Evolutionary conservation across 2,329 filamentous ascomycete genomes (phyloP), one percentile per base, ranked within the genome.

Genomic region (Ophiosphaerella korrae): DNA sequence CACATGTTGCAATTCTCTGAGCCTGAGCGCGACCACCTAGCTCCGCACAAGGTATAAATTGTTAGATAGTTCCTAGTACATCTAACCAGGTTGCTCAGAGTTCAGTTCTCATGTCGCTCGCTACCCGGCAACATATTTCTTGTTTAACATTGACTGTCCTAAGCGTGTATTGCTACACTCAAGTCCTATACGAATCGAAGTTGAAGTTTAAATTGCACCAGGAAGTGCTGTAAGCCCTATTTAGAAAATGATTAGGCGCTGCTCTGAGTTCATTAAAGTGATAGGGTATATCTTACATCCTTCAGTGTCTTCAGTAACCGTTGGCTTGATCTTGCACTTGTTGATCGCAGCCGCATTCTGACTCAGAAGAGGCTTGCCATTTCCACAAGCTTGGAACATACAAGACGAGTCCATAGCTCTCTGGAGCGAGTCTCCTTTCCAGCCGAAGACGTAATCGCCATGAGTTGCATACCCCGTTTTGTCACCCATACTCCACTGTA

Each of bases 391-490:
- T 6, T 51, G 46, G 41, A 70, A 63, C 36, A 67, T 54, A 16
- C 56, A 59, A 21, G 29, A 45, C n/a, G 45, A 50, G 32, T 61
- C 58, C 55, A 61, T 55, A 13, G 57, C 58, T 42, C 45, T 75
- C 65, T 81, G 78, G 35, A 81, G 73, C 9, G 73, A 70, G 63
- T 79, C 69, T 48, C 67, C 75, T 64, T 80, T 75, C 78, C 78
- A 80, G 52, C 78, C 78, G 63, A 80, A 80, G 55, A 81, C 37
- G 63, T 80, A 81, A 67, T 81, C 78, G 26, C 77, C 78, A 65
- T 81, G 78, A n/a, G 77, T 78, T 8, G 77, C 78, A 23, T 77
- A 71, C 16, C 78, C 78, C 38, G 74, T 74, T 45, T 68, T 50
- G 29, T 40, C 41, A 36, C 42, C 16, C 60, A 60, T 74, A 66